These are phyloP conservation scores for Aureobasidium mangrovei DNA, from an alignment of 2,329 filamentous ascomycete species.

Conservation along the genomic window DNA sequence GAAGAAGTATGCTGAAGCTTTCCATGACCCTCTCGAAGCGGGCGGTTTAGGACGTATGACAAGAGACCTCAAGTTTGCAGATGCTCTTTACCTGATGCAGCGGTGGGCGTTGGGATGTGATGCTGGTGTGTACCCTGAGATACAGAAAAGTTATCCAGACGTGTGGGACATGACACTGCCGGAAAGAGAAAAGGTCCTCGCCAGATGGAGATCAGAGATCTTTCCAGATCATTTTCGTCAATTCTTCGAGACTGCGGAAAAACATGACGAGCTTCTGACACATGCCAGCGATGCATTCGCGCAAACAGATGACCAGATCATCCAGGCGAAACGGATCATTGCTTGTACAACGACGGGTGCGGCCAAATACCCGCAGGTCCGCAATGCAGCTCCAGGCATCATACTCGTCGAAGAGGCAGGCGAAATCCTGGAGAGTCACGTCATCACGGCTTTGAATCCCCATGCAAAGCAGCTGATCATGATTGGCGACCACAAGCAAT, in stretches of 20 bases:
- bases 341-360: conserved; percentile 52
- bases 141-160: not conserved
- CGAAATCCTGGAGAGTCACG: conserved; percentile 57
- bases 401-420: conserved; percentile 51
- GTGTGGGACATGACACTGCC: not conserved
- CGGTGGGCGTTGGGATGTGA: not conserved
- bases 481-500: conserved; percentile 94
- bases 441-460: conserved; percentile 50
- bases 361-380: conserved; percentile 45
- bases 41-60: not conserved
- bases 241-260: not conserved
- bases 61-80: not conserved
- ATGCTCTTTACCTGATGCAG: not conserved
- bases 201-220: not conserved
- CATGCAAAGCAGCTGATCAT: conserved; percentile 53
- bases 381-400: conserved; percentile 34
- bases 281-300: not conserved
- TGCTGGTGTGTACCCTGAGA: not conserved
- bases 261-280: not conserved
- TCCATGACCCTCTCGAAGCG: not conserved
- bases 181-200: not conserved
- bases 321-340: conserved; percentile 35
- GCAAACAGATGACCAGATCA: not conserved
- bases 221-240: not conserved
- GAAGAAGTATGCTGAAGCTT: not conserved